phyloP scores from a whole-genome alignment of 352 stramenopile species.

The Phytophthora hibernalis region DNA sequence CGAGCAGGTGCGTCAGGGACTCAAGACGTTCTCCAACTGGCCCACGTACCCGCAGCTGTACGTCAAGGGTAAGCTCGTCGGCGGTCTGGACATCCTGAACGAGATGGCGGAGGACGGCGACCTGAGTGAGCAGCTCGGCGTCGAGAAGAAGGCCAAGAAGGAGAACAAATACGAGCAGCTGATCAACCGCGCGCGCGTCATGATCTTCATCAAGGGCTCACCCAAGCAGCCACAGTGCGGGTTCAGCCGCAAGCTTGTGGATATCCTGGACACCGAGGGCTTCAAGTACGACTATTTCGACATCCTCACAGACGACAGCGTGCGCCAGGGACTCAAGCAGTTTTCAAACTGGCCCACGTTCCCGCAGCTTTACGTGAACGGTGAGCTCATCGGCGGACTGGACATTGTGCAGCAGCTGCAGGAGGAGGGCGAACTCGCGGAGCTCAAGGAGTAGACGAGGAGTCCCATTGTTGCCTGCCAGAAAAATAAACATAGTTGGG shows the following conservation, averaged over 20 bases:
- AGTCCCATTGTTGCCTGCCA: background rate
- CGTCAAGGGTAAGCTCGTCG: conserved; percentile 94
- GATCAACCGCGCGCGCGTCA: conserved; percentile 91
- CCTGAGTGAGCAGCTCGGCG: conserved; percentile 89
- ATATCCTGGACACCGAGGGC: conserved; percentile 90
- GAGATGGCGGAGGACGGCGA: conserved; percentile 93
- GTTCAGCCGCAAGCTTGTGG: conserved; percentile 96
- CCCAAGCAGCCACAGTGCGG: conserved; percentile 94
- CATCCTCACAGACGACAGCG: conserved; percentile 96
- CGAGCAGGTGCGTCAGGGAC: conserved; percentile 94
- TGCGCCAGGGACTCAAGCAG: conserved; percentile 97
- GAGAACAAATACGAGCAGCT: conserved; percentile 91
- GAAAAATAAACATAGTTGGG: conserved; percentile 20
- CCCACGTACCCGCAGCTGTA: conserved; percentile 98
- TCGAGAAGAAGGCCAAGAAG: conserved; percentile 88
- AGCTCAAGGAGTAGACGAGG: conserved; percentile 71
- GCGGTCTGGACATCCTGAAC: conserved; percentile 96
- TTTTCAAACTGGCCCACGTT: conserved; percentile 99
- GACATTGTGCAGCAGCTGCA: conserved; percentile 98
- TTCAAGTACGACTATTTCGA: conserved; percentile 97
- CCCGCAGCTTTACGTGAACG: conserved; percentile 97
- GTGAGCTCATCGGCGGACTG: conserved; percentile 97
- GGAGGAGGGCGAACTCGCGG: conserved; percentile 85
- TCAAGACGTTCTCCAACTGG: conserved; percentile 98
- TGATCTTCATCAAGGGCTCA: conserved; percentile 99